Percentiles rank a stretch among this genome's conserved stretches.
phyloP scores from a whole-genome alignment of 495 filamentous ascomycete species.

The Trichoderma orchidacearum region DNA sequence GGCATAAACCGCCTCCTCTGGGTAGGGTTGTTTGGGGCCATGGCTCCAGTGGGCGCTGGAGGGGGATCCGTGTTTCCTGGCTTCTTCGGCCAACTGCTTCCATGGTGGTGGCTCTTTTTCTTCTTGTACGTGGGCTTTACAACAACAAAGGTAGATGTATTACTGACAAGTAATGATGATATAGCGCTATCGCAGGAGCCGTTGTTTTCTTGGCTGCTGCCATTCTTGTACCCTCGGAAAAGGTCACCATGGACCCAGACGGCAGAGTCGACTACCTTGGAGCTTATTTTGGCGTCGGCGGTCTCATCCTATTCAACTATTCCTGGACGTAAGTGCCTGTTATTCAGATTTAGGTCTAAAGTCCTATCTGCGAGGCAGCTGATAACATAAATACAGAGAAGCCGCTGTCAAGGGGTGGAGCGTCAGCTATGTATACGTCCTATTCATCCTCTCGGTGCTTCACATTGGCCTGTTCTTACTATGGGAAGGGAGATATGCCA shows the following conservation, averaged over 20 bases:
- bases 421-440: conserved; percentile 28
- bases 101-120: conserved; percentile 39
- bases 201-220: conserved; percentile 17
- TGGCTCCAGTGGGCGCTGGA: conserved; percentile 33
- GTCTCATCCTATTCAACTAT: conserved; percentile 39
- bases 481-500: conserved; percentile 31
- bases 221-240: conserved; percentile 23
- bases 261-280: conserved; percentile 37
- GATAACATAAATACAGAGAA: conserved; percentile 21
- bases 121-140: conserved; percentile 28
- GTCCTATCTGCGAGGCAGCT: not conserved
- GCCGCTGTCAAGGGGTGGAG: conserved; percentile 36
- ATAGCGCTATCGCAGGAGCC: conserved; percentile 21
- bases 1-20: conserved; percentile 31
- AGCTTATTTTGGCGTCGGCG: conserved; percentile 27
- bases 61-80: conserved; percentile 29
- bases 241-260: conserved; percentile 19
- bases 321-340: conserved; percentile 34
- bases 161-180: not conserved
- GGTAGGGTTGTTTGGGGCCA: conserved; percentile 36
- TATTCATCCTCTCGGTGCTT: conserved; percentile 26
- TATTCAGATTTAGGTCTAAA: not conserved
- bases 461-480: conserved; percentile 26
- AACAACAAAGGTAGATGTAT: no score
- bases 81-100: conserved; percentile 23